Percentiles rank a stretch among this genome's conserved stretches.
Conservation (phyloP, 176 grass and related monocot genomes). For the Triticum turgidum region DNA sequence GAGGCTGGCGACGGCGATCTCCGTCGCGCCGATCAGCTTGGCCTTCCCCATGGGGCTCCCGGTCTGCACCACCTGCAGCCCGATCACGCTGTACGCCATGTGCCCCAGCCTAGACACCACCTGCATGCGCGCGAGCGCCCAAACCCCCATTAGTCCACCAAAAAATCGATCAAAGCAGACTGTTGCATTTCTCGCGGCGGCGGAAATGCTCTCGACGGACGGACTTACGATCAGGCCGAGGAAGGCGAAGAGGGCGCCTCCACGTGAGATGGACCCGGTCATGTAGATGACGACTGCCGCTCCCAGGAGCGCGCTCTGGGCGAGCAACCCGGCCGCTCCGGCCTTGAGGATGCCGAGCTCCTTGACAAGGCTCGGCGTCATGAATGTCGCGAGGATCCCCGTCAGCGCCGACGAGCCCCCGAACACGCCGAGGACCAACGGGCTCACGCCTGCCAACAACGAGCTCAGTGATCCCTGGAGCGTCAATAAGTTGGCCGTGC, state of each 20-base stretch:
- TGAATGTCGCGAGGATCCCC: conserved; percentile 57
- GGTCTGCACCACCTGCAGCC: conserved; percentile 63
- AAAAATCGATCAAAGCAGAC: neutral
- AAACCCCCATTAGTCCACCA: neutral
- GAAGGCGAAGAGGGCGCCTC: conserved; percentile 35
- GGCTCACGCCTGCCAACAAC: conserved; percentile 22
- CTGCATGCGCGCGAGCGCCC: neutral
- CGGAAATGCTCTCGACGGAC: neutral
- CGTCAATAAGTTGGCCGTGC: neutral
- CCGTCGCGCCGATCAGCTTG: conserved; percentile 54
- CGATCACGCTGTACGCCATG: conserved; percentile 58
- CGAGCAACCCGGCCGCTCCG: conserved; percentile 51
- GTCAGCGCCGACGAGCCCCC: conserved; percentile 45
- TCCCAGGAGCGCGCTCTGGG: conserved; percentile 46
- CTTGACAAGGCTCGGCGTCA: conserved; percentile 38
- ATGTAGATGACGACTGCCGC: conserved; percentile 37
- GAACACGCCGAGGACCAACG: conserved; percentile 44
- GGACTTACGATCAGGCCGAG: conserved; percentile 50
- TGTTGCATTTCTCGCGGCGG: neutral
- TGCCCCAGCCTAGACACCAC: conserved; percentile 58
- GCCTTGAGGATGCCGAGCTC: conserved; percentile 55
- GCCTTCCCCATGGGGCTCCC: conserved; percentile 47
- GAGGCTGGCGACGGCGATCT: conserved; percentile 61
- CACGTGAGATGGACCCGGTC: conserved; percentile 16
- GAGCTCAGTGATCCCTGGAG: neutral